Percentiles rank a stretch among this genome's conserved stretches.
These are phyloP conservation scores for Aspergillus ostianus DNA, from an alignment of 495 filamentous ascomycete genomes.

Conservation along the genomic window DNA sequence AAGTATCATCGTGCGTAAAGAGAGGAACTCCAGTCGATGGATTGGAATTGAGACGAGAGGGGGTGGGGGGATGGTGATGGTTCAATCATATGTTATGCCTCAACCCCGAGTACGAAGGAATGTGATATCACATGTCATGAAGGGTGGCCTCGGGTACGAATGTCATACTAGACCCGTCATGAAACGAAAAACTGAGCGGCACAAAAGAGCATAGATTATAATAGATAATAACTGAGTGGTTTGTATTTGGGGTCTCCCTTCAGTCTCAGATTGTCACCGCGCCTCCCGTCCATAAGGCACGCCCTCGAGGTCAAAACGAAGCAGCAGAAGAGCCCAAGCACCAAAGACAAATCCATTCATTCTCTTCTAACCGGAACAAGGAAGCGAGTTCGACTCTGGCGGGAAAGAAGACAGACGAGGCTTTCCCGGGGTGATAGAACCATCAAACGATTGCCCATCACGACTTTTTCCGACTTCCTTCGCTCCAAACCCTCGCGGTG, in stretches of 20 bases:
- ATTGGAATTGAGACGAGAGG: too few relatives aligned
- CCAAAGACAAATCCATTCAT: constrained; percentile 35
- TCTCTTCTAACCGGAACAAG: constrained; percentile 36
- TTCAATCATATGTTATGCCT: too few relatives aligned
- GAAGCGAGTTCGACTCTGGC: constrained; percentile 15
- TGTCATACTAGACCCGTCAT: neutral
- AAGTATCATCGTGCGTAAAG: too few relatives aligned
- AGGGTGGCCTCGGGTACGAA: too few relatives aligned
- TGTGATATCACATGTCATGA: too few relatives aligned
- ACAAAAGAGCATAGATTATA: neutral
- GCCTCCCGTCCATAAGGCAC: neutral
- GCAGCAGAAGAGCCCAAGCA: constrained; percentile 7
- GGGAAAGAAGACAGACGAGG: constrained; percentile 22
- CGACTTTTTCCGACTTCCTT: constrained; percentile 27
- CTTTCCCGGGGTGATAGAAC: constrained; percentile 29
- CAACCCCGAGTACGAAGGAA: too few relatives aligned
- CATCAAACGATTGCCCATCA: constrained; percentile 32
- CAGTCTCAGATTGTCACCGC: neutral
- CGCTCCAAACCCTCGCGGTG: constrained; percentile 19
- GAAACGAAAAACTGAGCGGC: neutral
- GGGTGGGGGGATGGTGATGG: too few relatives aligned
- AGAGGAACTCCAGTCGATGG: too few relatives aligned
- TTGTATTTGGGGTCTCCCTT: neutral
- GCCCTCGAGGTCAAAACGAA: neutral
- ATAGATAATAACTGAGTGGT: neutral